Conservation (phyloP, 352 stramenopile genomes). For the Pythium rishiriense region DNA sequence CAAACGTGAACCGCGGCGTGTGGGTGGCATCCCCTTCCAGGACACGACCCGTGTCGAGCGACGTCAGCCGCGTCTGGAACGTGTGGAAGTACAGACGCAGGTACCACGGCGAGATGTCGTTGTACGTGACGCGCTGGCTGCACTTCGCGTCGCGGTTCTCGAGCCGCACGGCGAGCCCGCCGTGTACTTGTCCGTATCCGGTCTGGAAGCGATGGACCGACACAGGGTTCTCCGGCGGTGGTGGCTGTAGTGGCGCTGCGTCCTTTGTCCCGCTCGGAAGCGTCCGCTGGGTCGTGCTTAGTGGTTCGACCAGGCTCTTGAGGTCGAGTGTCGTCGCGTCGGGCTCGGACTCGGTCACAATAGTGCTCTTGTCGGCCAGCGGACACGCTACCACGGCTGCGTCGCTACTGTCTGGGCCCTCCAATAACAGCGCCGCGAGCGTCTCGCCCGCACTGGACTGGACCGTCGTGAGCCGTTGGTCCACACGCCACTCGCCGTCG, state of each 20-base stretch:
- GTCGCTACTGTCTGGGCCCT: not conserved
- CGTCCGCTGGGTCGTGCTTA: conserved; percentile 2
- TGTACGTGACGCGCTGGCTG: conserved; percentile 60
- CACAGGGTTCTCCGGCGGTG: conserved; percentile 31
- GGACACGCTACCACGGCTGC: conserved; percentile 13
- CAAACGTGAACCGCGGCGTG: conserved; percentile 44
- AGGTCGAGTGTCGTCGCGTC: conserved; percentile 9
- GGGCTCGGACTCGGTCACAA: not conserved
- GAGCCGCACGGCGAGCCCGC: conserved; percentile 67
- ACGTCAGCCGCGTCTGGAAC: conserved; percentile 34
- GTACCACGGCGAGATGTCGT: conserved; percentile 83
- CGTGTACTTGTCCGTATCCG: conserved; percentile 71
- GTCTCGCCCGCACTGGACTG: conserved; percentile 36
- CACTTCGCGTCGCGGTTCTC: conserved; percentile 56
- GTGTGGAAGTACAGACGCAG: conserved; percentile 80
- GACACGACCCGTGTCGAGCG: conserved; percentile 12
- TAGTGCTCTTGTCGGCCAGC: conserved; percentile 13
- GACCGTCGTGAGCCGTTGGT: conserved; percentile 65
- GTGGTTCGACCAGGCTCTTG: not conserved
- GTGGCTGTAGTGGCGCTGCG: not conserved
- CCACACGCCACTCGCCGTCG: conserved; percentile 37
- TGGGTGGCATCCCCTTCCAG: not conserved
- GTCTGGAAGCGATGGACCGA: conserved; percentile 74
- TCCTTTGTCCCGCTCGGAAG: not conserved
- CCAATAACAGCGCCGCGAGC: conserved; percentile 51